A percentile compares a stretch with the other conserved stretches of the same genome.
Conservation (phyloP, 768 basidiomycete genomes). For the Suillus plorans region DNA sequence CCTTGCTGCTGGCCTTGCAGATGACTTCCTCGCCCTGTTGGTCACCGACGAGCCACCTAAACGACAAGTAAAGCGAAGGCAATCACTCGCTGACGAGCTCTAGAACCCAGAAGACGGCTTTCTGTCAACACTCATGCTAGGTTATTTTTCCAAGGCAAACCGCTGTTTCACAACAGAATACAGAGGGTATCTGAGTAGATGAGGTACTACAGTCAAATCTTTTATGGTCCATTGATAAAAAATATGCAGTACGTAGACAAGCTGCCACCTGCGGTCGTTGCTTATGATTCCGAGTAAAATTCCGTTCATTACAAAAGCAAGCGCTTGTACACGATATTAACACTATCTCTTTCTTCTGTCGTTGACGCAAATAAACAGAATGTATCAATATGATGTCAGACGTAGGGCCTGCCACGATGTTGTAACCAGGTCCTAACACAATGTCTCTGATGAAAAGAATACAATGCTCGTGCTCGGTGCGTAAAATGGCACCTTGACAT, state of each 20-base stretch:
- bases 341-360: no score
- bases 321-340: no score
- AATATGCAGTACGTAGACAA: not conserved
- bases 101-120: conserved; percentile 9
- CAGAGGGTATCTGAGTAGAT: conserved; percentile 23
- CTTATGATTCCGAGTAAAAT: no score
- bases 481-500: no score
- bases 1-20: conserved; percentile 66
- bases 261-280: no score
- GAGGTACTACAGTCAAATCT: conserved; percentile 13
- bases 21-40: conserved; percentile 67
- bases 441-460: no score
- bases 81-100: conserved; percentile 27
- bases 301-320: no score
- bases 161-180: conserved; percentile 13
- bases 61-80: conserved; percentile 18
- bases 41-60: conserved; percentile 41
- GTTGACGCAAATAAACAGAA: no score
- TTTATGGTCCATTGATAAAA: conserved; percentile 19
- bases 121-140: not conserved
- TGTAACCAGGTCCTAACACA: no score
- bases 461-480: no score
- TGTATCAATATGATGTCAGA: no score
- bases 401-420: no score
- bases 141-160: not conserved